Evolutionary conservation across 805 yeast genomes (phyloP), one percentile per base, ranked within the genome.

Genomic region (Kodamaea hsintzibuensis): DNA sequence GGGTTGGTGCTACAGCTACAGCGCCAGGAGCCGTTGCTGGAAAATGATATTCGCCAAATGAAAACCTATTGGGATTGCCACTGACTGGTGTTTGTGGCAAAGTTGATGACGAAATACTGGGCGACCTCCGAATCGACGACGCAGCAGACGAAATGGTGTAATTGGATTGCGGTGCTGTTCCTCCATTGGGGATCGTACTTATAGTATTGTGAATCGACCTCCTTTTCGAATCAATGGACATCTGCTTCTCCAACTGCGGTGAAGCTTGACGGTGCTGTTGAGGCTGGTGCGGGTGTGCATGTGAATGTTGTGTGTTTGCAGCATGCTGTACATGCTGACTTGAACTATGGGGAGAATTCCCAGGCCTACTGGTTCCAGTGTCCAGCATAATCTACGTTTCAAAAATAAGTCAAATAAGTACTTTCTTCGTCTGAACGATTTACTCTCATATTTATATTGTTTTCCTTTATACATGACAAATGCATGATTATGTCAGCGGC

Each of bases 91-190:
- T 39, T 13, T 25, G 22, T 14, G 44, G 44, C 44, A 30, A 30
- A 8, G 42, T n/a, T 16, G 47, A 22, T 3, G 42, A 42, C 30
- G 52, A 42, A n/a, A 55, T 19, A 25, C 54, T 55, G n/a, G 60
- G 56, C 10, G 60, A 55, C 27, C 60, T 17, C 43, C 54, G 53
- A 27, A 50, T 44, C 14, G 53, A 47, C 18, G 57, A 43, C 16
- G 53, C 51, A 38, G 51, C 33, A 2, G 54, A 47, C 10, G 56
- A 42, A 7, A 54, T 46, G 35, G 53, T 51, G 51, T 55, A 55
- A 42, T 55, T 55, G 50, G 42, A 18, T 3, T 46, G 38, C 25
- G 42, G 10, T 37, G 53, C 47, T 3, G 3, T 13, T 9, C 22
- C 33, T 2, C 30, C 22, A 35, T 13, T 18, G 30, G 52, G 52